phyloP scores from a whole-genome alignment of 768 basidiomycete genomes.

The Termitomyces sp. region DNA sequence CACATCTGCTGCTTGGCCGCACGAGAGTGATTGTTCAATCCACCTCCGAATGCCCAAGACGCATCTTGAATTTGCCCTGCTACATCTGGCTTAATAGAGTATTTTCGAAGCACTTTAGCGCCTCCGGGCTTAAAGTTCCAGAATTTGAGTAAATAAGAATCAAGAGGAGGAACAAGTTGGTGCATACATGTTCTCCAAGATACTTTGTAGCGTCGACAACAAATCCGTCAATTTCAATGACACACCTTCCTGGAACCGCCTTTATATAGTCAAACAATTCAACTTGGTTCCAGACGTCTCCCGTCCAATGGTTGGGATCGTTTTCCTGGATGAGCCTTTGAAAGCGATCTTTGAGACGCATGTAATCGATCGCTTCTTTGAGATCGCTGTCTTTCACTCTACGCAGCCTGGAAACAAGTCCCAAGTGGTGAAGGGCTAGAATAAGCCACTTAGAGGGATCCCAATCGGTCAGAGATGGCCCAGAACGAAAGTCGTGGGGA shows the following conservation, averaged over 20 bases:
- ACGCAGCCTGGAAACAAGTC: conserved; percentile 37
- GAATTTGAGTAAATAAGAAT: neutral
- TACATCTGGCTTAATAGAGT: neutral
- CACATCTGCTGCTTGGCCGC: conserved; percentile 43
- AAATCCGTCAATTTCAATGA: conserved; percentile 55
- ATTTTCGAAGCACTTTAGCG: neutral
- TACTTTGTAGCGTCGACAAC: conserved; percentile 59
- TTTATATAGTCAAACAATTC: conserved; percentile 28
- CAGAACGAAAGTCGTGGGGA: conserved; percentile 74
- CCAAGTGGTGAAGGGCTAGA: conserved; percentile 38
- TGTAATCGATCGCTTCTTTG: neutral
- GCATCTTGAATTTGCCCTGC: conserved; percentile 32
- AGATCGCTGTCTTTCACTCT: neutral
- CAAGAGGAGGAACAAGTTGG: neutral
- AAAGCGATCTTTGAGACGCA: neutral
- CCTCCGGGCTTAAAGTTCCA: neutral
- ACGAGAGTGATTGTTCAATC: conserved; percentile 68
- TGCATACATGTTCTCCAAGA: conserved; percentile 63
- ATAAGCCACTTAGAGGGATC: conserved; percentile 84
- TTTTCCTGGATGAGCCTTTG: neutral
- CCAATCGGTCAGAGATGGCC: conserved; percentile 56
- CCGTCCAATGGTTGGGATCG: neutral
- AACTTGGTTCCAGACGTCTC: conserved; percentile 30
- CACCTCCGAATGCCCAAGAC: conserved; percentile 63
- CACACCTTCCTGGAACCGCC: conserved; percentile 29